phyloP scores from a whole-genome alignment of 768 basidiomycete genomes.

The Podaxis pistillaris region DNA sequence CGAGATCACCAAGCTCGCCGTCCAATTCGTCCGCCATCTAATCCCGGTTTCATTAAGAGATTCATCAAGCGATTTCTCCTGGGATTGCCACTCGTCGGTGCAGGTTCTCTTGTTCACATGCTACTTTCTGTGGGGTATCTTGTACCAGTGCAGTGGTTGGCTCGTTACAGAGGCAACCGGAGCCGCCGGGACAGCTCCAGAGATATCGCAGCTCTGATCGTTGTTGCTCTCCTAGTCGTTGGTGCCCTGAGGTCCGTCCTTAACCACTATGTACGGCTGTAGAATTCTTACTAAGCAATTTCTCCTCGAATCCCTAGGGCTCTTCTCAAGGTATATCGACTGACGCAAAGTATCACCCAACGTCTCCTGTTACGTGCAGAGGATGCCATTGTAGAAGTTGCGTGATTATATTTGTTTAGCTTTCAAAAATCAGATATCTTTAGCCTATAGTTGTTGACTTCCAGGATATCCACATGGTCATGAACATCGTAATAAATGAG shows the following conservation, averaged over 20 bases:
- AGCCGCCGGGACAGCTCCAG: constrained; percentile 54
- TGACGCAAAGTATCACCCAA: constrained; percentile 60
- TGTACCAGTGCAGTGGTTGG: constrained; percentile 68
- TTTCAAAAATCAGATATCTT: neutral
- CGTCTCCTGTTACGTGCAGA: constrained; percentile 68
- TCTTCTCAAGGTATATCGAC: constrained; percentile 63
- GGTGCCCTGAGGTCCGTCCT: constrained; percentile 59
- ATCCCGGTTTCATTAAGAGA: constrained; percentile 47
- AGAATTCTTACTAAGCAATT: neutral
- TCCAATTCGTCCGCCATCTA: constrained; percentile 23
- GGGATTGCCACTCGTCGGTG: constrained; percentile 77
- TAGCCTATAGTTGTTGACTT: neutral
- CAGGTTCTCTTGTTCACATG: constrained; percentile 73
- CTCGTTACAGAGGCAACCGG: constrained; percentile 57
- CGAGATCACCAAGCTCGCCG: constrained; percentile 13
- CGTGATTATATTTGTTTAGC: constrained; percentile 22
- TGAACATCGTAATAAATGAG: constrained; percentile 10
- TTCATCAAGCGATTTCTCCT: constrained; percentile 72
- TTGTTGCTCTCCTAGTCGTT: constrained; percentile 56
- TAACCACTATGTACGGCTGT: neutral
- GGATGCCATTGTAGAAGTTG: constrained; percentile 77
- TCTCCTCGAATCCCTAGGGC: constrained; percentile 44
- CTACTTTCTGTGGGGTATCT: constrained; percentile 61
- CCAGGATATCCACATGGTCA: constrained; percentile 1
- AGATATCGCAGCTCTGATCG: constrained; percentile 65